Base-by-base conservation (phyloP, 768 basidiomycete genomes). In the Collybia nuda region DNA sequence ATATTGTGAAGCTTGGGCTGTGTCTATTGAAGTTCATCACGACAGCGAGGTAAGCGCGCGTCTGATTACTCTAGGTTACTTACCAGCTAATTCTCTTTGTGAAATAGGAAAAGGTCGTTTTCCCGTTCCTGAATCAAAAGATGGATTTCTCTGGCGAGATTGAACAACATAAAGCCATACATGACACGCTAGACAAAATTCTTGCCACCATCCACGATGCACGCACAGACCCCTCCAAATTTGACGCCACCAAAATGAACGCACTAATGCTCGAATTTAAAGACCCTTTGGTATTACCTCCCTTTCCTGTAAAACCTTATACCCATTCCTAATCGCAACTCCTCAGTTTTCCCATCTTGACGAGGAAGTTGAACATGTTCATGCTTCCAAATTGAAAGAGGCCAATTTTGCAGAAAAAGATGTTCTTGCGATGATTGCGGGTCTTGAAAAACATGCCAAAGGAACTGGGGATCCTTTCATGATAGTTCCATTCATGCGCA, bases 121-220 rank as follows among this genome's bases (percentile, higher is more conserved):
- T 76, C 48, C 72, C 67, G 15, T 64, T 67, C 45, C 56, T 74
- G 23, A 64, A 60, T 40, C 49, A 53, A 41, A 71, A 69, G 47
- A 63, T 76, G 56, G 71, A 74, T 52, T 67, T 74, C 37, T 68
- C 69, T 0, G 52, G 46, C 17, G 74, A 74, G 53, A 51, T 56
- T 2, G 66, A 67, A 23, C 67, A 71, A 48, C 74, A 75, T 56
- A 63, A 67, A 40, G 48, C 48, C 37, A 65, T 74, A 8, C 71
- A 72, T 45, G 55, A 42, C 0, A 56, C 52, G 6, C 50, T 74
- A 4, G 62, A 66, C 18, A 55, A 42, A 17, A 41, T 73, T 37
- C 43, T 70, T 26, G 52, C 40, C 3, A 46, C 56, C 36, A 58
- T 74, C 35, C 43, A 55, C 23, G 53, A 48, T 2, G 60, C 67